Base-by-base conservation (phyloP, 2,329 filamentous ascomycete genomes). In the Venturia asperata region DNA sequence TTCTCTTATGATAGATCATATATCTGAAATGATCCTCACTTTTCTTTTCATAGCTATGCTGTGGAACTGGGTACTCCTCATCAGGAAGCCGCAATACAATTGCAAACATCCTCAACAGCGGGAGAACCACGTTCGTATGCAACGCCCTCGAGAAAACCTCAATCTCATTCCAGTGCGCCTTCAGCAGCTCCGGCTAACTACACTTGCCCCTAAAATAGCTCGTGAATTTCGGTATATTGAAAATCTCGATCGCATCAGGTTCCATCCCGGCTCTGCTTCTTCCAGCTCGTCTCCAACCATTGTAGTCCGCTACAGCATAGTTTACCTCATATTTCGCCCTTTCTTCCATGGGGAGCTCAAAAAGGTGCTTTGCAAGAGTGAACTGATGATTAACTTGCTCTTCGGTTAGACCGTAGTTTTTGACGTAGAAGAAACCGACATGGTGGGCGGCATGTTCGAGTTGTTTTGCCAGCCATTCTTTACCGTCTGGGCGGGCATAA, bases 371-470 rank as follows among this genome's bases (percentile, higher is more conserved):
- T 1, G 67, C 68, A n/a, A 70, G 67, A 19, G 64, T 66, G 62
- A 71, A 71, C 41, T 71, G 69, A 5, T 64, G 56, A 11, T 69
- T 64, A 4, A 69, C 67, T 42, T 67, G 62, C 39, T 66, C 64
- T 58, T 69, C 62, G 27, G 66, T 61, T n/a, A 71, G 67, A 1
- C 69, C 69, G 34, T 68, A 68, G 34, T 70, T 70, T 7, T 66
- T 71, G 9, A 71, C 69, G 11, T 70, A 67, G 67, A 69, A 71
- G 65, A 70, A 71, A 9, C 69, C 69, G 13, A 70, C 66, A 56
- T 67, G 65, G 62, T 66, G 67, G 39, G 70, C 69, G 7, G 69
- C 69, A 41, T 68, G 66, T 30, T 68, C 67, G 19, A 70, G 67
- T 60, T 69, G 68, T 15, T 60, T 62, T 17, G 69, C 69, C 1